These are phyloP conservation scores for Aspergillus versicolor DNA, from an alignment of 2,329 filamentous ascomycete genomes.

Conservation along the genomic window DNA sequence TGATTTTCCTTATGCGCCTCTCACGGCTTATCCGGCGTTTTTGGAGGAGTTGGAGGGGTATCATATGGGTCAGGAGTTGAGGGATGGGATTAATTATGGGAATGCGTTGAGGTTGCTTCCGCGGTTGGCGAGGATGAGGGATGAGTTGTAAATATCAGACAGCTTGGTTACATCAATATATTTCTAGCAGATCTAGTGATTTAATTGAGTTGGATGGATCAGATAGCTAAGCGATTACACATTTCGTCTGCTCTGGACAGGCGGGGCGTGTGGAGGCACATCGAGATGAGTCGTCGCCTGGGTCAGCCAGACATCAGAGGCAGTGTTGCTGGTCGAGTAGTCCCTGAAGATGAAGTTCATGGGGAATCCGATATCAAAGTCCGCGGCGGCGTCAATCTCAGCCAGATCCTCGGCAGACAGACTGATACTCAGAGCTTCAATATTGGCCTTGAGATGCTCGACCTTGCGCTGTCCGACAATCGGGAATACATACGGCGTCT, in stretches of 20 bases:
- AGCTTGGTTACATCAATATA: no score
- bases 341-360: no score
- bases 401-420: neutral
- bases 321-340: no score
- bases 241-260: no score
- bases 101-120: constrained; percentile 23
- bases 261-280: no score
- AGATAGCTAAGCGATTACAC: no score
- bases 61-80: constrained; percentile 20
- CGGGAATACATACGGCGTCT: constrained; percentile 55
- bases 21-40: constrained; percentile 23
- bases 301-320: no score
- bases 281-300: no score
- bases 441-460: constrained; percentile 56
- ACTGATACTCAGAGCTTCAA: constrained; percentile 53
- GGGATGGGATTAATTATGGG: constrained; percentile 22
- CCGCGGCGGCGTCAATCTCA: neutral
- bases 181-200: no score
- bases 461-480: constrained; percentile 55
- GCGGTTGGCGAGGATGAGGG: neutral
- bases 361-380: constrained; percentile 4
- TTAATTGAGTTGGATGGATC: no score
- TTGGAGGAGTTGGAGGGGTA: constrained; percentile 22
- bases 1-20: constrained; percentile 28
- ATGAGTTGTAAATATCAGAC: no score